These are phyloP conservation scores for Eucalyptus sp. DNA, from an alignment of 345 rosid species.

Conservation along the genomic window DNA sequence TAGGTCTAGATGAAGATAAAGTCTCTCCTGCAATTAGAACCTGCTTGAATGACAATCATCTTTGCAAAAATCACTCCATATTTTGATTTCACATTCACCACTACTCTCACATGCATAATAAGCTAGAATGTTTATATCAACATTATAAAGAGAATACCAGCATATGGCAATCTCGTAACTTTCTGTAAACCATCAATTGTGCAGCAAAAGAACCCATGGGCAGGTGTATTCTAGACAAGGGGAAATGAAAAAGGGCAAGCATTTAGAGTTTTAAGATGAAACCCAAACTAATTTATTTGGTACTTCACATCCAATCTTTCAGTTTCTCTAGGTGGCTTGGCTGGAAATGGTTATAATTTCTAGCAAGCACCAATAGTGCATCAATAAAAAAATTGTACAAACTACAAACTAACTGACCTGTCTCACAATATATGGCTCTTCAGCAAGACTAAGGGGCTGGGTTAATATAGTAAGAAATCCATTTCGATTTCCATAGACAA, in stretches of 20 bases:
- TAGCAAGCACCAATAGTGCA: not conserved
- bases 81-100: not conserved
- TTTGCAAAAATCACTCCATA: not conserved
- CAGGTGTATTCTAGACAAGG: not conserved
- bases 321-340: not conserved
- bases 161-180: not conserved
- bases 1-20: not conserved
- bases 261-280: not conserved
- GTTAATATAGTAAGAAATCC: conserved; percentile 74
- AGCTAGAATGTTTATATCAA: not conserved
- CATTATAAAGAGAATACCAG: not conserved
- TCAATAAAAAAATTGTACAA: not conserved
- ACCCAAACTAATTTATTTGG: not conserved
- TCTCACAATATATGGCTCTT: conserved; percentile 90
- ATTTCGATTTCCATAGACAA: conserved; percentile 80
- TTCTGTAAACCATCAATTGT: not conserved
- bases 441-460: conserved; percentile 62
- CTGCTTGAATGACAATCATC: not conserved
- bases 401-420: conserved; percentile 48
- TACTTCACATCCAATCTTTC: not conserved
- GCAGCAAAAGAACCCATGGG: not conserved
- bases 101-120: not conserved
- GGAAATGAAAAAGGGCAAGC: not conserved
- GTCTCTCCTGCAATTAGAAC: not conserved
- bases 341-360: not conserved